phyloP scores from a whole-genome alignment of 345 rosid species.

The Gossypium raimondii region DNA sequence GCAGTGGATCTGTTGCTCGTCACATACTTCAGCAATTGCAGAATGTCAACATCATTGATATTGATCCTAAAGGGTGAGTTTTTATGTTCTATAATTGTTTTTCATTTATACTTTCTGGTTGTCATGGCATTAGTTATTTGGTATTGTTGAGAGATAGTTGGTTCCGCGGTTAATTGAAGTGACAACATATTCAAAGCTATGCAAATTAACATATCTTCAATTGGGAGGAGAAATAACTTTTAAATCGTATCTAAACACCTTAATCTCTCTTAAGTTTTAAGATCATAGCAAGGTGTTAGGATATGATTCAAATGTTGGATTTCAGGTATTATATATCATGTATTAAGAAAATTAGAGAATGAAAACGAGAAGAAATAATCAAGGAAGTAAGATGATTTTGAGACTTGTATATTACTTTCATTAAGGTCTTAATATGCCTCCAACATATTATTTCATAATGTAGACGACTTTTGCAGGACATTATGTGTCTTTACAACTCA shows the following conservation, averaged over 20 bases:
- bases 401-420: not conserved
- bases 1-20: slow-evolving; percentile 54
- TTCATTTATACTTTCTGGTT: not conserved
- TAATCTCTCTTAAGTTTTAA: not conserved
- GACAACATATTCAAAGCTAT: too few relatives aligned
- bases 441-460: too few relatives aligned
- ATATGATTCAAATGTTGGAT: not conserved
- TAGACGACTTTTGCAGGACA: too few relatives aligned
- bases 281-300: not conserved
- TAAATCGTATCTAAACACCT: not conserved
- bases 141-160: not conserved
- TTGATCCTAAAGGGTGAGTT: slow-evolving; percentile 41
- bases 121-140: not conserved
- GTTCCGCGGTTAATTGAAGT: not conserved
- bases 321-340: not conserved
- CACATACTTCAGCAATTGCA: slow-evolving; percentile 48
- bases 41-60: slow-evolving; percentile 33
- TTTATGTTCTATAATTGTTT: not conserved
- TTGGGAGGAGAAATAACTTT: too few relatives aligned
- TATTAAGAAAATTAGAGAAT: not conserved
- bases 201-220: not conserved
- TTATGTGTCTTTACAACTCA: too few relatives aligned
- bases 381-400: not conserved
- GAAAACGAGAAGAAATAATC: not conserved
- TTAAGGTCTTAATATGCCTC: not conserved